Base-by-base conservation (phyloP, 768 basidiomycete genomes). In the Agrocybe praecox region DNA sequence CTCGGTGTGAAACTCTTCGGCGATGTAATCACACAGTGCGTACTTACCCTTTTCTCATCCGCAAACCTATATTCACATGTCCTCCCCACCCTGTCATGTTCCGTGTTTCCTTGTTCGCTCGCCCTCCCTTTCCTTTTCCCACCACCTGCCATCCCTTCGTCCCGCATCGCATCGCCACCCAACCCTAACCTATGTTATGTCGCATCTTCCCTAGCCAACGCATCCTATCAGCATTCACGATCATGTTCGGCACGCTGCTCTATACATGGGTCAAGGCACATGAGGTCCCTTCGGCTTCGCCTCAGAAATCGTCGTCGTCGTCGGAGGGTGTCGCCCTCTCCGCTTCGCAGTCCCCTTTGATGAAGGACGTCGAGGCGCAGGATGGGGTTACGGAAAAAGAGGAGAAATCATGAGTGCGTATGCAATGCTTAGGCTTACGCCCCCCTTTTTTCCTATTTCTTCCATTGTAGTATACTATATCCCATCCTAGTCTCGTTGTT, bases 11-110 rank as follows among this genome's bases (percentile, higher is more conserved):
- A 76, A 74, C 61, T 89, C 6, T 92, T 92, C 65, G 67, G 72
- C n/a, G 91, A 93, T 46, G 67, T 85, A 45, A 75, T 92, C 52
- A 87, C 86, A 7, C 72, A 67, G 87, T 85, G 67, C 67, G 86
- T 53, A 18, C 53, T 19, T 12, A 24, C 19, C 36, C 14, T 49
- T 26, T 34, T 49, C 32, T 10, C 11, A 22, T 19, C 36, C 23
- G 34, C 10, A 36, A 24, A 17, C 40, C 32, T 48, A 34, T 14
- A 29, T 19, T 40, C 19, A 10, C 9, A 32, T n/a, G n/a, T n/a
- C 33, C 33, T 34, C 15, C 33, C 33, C 33, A 15, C 36, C 36
- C 36, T 15, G 12, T 40, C 8, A 40, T 5, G 12, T 6, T 12
- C 14, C n/a, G 12, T 6, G 5, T 6, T 40, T 40, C 6, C 5